Conservation (phyloP, 352 stramenopile genomes). For the Phytophthora pseudosyringae region DNA sequence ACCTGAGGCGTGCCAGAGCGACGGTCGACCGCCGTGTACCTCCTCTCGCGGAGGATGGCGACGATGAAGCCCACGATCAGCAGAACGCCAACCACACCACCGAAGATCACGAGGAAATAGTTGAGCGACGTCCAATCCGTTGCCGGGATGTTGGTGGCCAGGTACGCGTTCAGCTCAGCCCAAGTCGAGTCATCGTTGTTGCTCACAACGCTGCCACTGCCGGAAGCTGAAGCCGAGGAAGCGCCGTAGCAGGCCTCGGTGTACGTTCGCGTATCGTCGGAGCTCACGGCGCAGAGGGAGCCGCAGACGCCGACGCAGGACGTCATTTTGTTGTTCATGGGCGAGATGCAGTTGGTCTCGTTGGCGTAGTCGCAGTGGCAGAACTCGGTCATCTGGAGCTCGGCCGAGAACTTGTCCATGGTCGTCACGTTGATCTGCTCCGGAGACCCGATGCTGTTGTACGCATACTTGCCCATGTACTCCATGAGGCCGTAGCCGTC, state of each 20-base stretch:
- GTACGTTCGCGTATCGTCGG: slow-evolving; percentile 46
- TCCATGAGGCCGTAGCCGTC: slow-evolving; percentile 63
- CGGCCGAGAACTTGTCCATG: slow-evolving; percentile 34
- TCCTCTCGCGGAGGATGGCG: slow-evolving; percentile 36
- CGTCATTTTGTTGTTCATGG: slow-evolving; percentile 55
- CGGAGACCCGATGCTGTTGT: slow-evolving; percentile 66
- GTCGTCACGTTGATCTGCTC: slow-evolving; percentile 70
- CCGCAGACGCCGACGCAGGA: slow-evolving; percentile 61
- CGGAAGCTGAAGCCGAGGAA: slow-evolving; percentile 16
- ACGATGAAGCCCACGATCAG: slow-evolving; percentile 51
- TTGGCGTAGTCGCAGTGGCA: slow-evolving; percentile 54
- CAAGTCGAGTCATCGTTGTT: slow-evolving; percentile 35
- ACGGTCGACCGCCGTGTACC: slow-evolving; percentile 17
- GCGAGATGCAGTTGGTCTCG: slow-evolving; percentile 48
- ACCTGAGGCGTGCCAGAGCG: slow-evolving; percentile 24
- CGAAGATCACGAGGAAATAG: slow-evolving; percentile 60
- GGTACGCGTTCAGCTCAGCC: slow-evolving; percentile 42
- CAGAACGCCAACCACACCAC: slow-evolving; percentile 35
- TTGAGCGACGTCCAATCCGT: slow-evolving; percentile 53
- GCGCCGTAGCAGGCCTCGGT: slow-evolving; percentile 45
- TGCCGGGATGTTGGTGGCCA: slow-evolving; percentile 43
- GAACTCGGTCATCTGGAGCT: slow-evolving; percentile 43
- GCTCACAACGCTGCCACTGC: slow-evolving; percentile 17
- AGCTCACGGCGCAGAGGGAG: slow-evolving; percentile 52
- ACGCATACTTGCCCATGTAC: slow-evolving; percentile 69